These are phyloP conservation scores for Neobulgaria alba DNA, from an alignment of 2,329 filamentous ascomycete genomes.

Conservation along the genomic window DNA sequence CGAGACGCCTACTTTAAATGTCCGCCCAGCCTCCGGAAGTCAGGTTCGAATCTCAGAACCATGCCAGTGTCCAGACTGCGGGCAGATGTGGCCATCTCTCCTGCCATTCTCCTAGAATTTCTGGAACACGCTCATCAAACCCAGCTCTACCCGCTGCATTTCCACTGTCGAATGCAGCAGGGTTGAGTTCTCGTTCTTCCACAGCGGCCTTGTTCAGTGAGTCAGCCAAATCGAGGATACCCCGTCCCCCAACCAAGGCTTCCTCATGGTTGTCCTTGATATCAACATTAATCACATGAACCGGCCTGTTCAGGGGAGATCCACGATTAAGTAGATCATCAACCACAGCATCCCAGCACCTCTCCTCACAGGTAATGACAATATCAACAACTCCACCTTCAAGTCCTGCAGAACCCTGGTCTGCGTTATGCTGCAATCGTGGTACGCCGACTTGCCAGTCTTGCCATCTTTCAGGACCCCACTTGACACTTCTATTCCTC, in stretches of 20 bases:
- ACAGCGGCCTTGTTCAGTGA: conserved; percentile 71
- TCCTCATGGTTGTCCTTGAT: conserved; percentile 99
- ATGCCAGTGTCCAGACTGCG: conserved; percentile 87
- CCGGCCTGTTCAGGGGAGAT: conserved; percentile 78
- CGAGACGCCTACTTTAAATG: conserved; percentile 13
- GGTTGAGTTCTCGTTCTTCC: conserved; percentile 61
- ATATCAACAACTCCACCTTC: conserved; percentile 88
- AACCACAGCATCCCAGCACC: conserved; percentile 96
- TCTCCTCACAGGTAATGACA: conserved; percentile 94
- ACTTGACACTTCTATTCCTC: conserved; percentile 85
- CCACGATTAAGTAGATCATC: conserved; percentile 87
- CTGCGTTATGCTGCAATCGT: conserved; percentile 63
- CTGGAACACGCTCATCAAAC: conserved; percentile 90
- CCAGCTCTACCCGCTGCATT: conserved; percentile 57
- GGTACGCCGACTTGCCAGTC: conserved; percentile 90
- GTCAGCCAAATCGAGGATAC: conserved; percentile 85
- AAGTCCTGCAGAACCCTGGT: conserved; percentile 71
- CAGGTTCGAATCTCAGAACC: conserved; percentile 56
- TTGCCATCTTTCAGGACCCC: conserved; percentile 94
- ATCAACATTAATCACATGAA: conserved; percentile 97
- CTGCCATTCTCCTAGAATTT: conserved; percentile 88
- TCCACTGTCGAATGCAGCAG: conserved; percentile 60
- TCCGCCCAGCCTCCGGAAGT: no score
- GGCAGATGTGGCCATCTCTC: conserved; percentile 88
- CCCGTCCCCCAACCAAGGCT: conserved; percentile 79